Conservation (phyloP, 306 rosid genomes). For the Prunus dulcis region DNA sequence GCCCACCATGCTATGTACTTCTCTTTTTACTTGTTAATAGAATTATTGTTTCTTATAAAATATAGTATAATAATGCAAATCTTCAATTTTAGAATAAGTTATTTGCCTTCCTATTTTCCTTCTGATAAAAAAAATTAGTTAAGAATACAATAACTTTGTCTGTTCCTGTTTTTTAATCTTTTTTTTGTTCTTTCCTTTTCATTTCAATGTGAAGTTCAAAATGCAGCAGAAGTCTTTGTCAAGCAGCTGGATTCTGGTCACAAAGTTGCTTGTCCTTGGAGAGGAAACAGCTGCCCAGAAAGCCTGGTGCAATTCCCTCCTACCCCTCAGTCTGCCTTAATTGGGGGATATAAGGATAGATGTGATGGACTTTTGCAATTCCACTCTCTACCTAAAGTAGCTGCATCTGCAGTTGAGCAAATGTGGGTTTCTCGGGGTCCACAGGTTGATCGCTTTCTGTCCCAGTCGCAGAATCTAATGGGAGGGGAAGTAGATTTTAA, state of each 20-base stretch:
- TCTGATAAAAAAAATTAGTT: slow-evolving; percentile 10
- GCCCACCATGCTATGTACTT: neutral
- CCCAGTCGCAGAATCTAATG: slow-evolving; percentile 41
- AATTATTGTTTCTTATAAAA: neutral
- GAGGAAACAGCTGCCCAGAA: slow-evolving; percentile 95
- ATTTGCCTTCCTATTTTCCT: neutral
- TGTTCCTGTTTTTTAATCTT: slow-evolving; percentile 14
- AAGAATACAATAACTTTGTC: slow-evolving; percentile 20
- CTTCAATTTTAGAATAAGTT: slow-evolving; percentile 8
- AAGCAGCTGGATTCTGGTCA: slow-evolving; percentile 87
- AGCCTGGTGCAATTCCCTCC: slow-evolving; percentile 99
- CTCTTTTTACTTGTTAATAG: neutral
- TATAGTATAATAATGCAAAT: neutral
- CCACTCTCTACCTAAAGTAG: slow-evolving; percentile 72
- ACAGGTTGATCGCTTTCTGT: slow-evolving; percentile 73
- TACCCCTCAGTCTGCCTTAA: slow-evolving; percentile 78
- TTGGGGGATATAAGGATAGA: slow-evolving; percentile 96
- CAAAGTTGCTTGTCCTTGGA: slow-evolving; percentile 82
- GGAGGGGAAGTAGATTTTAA: slow-evolving; percentile 63
- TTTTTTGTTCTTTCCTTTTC: slow-evolving; percentile 20
- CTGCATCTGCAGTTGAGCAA: slow-evolving; percentile 77
- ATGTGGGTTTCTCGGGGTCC: slow-evolving; percentile 68
- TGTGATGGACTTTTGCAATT: slow-evolving; percentile 95
- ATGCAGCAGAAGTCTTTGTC: slow-evolving; percentile 72
- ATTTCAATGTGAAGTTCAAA: slow-evolving; percentile 59